Conservation (phyloP, 2,329 filamentous ascomycete species). For the Aspergillus pseudoglaucus region DNA sequence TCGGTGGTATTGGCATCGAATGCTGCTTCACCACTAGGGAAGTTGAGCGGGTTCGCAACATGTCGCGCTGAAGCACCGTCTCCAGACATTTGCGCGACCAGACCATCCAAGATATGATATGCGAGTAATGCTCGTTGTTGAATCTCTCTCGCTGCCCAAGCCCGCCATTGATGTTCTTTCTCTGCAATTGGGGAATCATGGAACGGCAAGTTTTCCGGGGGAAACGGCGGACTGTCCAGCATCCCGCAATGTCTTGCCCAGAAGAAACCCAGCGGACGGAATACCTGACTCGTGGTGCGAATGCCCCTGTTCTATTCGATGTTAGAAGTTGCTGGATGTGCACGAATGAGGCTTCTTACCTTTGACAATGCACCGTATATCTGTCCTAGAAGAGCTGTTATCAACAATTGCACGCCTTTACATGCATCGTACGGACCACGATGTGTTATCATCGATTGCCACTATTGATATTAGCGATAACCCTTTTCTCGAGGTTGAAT, state of each 20-base stretch:
- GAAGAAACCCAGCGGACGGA: constrained; percentile 40
- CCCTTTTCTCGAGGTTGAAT: too few species aligned
- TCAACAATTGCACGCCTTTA: constrained; percentile 39
- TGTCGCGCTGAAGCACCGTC: constrained; percentile 39
- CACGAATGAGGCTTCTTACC: constrained; percentile 8
- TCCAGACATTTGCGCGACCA: constrained; percentile 40
- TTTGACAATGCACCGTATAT: constrained; percentile 40
- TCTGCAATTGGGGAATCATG: constrained; percentile 24
- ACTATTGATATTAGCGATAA: constrained; percentile 13
- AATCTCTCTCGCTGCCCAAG: constrained; percentile 40
- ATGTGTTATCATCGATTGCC: constrained; percentile 41
- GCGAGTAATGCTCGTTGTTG: constrained; percentile 40
- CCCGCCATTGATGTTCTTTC: constrained; percentile 37
- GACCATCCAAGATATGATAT: constrained; percentile 41
- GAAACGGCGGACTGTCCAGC: constrained; percentile 32
- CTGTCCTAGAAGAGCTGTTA: constrained; percentile 39
- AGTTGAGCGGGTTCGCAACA: constrained; percentile 34
- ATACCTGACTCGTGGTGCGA: constrained; percentile 40
- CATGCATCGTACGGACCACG: constrained; percentile 38
- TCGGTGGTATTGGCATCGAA: constrained; percentile 37
- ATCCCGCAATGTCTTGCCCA: constrained; percentile 43
- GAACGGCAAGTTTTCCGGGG: constrained; percentile 28
- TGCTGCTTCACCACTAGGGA: constrained; percentile 35
- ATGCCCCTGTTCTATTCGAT: constrained; percentile 31
- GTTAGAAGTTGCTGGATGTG: neutral